Percentiles rank a stretch among this genome's conserved stretches.
Evolutionary conservation across 2,329 filamentous ascomycete genomes (phyloP).

Genomic region (Emergomyces orientalis): DNA sequence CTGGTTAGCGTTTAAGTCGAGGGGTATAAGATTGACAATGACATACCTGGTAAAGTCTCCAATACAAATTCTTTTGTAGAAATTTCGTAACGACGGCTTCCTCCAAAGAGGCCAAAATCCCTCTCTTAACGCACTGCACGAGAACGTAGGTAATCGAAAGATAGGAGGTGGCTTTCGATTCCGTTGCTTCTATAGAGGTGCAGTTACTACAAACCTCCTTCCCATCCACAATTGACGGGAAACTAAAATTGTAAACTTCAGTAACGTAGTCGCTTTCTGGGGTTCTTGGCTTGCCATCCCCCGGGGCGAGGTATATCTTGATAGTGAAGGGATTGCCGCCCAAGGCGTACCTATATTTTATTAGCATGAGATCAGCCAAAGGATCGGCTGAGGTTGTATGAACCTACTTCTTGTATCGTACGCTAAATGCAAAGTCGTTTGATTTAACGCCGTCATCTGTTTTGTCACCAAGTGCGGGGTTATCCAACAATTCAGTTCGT

Average conservation of each 20-base stretch:
- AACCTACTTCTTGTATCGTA: conserved; percentile 6
- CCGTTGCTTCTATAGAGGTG: not conserved
- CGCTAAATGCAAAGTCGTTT: conserved; percentile 6
- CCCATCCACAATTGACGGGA: not conserved
- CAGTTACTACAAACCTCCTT: conserved; percentile 5
- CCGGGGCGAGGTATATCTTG: conserved; percentile 6
- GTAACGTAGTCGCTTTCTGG: conserved; percentile 5
- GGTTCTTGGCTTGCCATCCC: conserved; percentile 4
- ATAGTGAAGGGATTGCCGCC: not conserved
- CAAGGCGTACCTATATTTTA: conserved; percentile 1
- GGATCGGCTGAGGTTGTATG: not conserved
- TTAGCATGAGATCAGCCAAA: not conserved
- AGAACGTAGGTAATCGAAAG: conserved; percentile 4
- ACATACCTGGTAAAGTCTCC: conserved; percentile 6
- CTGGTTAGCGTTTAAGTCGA: not conserved
- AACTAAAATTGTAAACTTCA: conserved; percentile 7
- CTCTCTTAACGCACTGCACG: conserved; percentile 1
- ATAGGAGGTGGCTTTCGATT: conserved; percentile 3
- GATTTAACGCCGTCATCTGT: conserved; percentile 6
- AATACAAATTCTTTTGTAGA: conserved; percentile 4
- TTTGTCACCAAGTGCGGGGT: not conserved
- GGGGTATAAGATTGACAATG: too few relatives aligned
- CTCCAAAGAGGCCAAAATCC: conserved; percentile 1
- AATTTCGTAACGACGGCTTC: conserved; percentile 1
- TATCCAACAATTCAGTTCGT: not conserved